These are phyloP conservation scores for Yamadazyma sp. DNA, from an alignment of 805 yeast species.

Conservation along the genomic window DNA sequence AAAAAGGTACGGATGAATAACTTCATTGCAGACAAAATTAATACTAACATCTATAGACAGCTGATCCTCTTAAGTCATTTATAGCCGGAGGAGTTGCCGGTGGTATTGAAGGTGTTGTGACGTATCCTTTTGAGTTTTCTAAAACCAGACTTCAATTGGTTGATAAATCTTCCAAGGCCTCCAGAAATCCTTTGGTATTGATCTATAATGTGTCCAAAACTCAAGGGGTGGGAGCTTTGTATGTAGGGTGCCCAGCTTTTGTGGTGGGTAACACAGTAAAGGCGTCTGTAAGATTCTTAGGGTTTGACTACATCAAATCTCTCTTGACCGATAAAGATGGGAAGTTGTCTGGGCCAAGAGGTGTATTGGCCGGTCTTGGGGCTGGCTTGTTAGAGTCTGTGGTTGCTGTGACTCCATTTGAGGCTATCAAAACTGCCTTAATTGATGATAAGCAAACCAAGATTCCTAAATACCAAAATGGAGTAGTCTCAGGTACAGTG, in stretches of 20 bases:
- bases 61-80: slow-evolving; percentile 78
- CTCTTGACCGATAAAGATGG: slow-evolving; percentile 80
- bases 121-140: slow-evolving; percentile 97
- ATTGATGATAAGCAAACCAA: slow-evolving; percentile 86
- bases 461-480: slow-evolving; percentile 73
- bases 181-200: slow-evolving; percentile 82
- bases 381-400: slow-evolving; percentile 93
- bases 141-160: slow-evolving; percentile 88
- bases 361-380: slow-evolving; percentile 95
- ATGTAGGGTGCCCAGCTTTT: slow-evolving; percentile 96
- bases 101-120: slow-evolving; percentile 87
- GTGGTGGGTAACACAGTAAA: slow-evolving; percentile 95
- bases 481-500: slow-evolving; percentile 61
- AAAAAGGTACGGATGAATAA: slow-evolving; percentile 14
- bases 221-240: slow-evolving; percentile 78
- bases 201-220: slow-evolving; percentile 70
- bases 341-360: slow-evolving; percentile 83
- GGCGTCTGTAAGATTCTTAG: slow-evolving; percentile 92
- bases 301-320: slow-evolving; percentile 84
- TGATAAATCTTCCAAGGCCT: slow-evolving; percentile 59
- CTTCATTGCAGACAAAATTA: not conserved
- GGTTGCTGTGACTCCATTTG: slow-evolving; percentile 94
- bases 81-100: slow-evolving; percentile 97
- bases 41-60: slow-evolving; percentile 27
- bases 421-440: slow-evolving; percentile 92